Evolutionary conservation across 306 rosid genomes (phyloP).

Genomic region (Castanea mollissima): DNA sequence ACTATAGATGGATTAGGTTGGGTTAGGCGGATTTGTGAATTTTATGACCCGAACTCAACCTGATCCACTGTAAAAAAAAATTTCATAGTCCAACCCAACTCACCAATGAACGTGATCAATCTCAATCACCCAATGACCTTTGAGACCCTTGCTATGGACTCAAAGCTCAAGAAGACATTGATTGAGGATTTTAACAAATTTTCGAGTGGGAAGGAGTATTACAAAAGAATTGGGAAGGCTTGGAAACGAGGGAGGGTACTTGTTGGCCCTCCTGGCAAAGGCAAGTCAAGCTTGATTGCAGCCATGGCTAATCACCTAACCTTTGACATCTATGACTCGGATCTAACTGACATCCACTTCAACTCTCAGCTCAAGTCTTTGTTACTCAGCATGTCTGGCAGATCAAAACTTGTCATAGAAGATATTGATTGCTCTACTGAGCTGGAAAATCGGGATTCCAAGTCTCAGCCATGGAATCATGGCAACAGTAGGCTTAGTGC

Average conservation of each 20-base stretch:
- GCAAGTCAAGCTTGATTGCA: constrained; percentile 41
- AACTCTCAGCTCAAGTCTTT: constrained; percentile 21
- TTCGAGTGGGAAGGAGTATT: constrained; percentile 17
- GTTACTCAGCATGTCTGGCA: constrained; percentile 15
- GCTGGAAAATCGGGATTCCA: constrained; percentile 7
- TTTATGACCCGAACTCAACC: too few species aligned
- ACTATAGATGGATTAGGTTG: too few species aligned
- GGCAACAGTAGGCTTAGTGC: background rate
- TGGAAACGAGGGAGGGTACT: constrained; percentile 44
- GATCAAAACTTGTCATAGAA: constrained; percentile 34
- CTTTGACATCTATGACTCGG: constrained; percentile 37
- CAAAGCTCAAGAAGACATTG: constrained; percentile 25
- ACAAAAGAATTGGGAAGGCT: constrained; percentile 25
- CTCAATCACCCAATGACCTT: constrained; percentile 26
- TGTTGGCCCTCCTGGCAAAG: constrained; percentile 41
- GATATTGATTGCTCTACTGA: constrained; percentile 31
- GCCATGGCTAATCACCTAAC: constrained; percentile 41
- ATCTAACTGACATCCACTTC: constrained; percentile 6
- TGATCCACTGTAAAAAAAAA: too few species aligned
- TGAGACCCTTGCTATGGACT: constrained; percentile 29
- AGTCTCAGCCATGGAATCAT: background rate
- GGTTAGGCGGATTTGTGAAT: too few species aligned
- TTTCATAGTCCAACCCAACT: too few species aligned
- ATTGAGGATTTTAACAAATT: constrained; percentile 32
- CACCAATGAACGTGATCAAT: background rate